Base-by-base conservation (phyloP, 345 rosid genomes). In the Sonneratia caseolaris region DNA sequence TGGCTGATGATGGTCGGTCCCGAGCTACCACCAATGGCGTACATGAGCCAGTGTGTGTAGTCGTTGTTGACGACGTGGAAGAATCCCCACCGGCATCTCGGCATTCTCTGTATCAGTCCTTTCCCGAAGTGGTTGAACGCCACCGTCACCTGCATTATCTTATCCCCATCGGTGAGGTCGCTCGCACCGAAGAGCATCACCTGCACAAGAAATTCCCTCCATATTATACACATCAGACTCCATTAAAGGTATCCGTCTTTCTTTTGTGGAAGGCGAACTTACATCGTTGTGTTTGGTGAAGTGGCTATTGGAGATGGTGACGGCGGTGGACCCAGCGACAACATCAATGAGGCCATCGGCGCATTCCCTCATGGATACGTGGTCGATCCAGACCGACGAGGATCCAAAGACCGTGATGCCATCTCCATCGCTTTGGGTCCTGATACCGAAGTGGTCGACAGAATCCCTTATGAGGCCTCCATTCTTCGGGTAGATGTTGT, bases 401-500 rank as follows among this genome's bases (percentile, higher is more conserved):
- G 84, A 68, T 6, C 85, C 85, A 47, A 59, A 84, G 7, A 84
- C 62, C 37, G 85, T 80, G 69, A 84, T 80, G 19, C 82, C 85
- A 37, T 84, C 84, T 4, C 87, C 85, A 59, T 82, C 85, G 24
- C 82, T 79, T 14, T 13, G 3, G 0, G 79, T 56, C 35, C 84
- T 42, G 36, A 59, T 7, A 57, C 97, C 98, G 32, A 51, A 64
- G 67, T 91, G 98, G 4, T 79, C 77, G 14, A 73, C 76, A 0
- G 96, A 81, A 75, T 93, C 97, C 76, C 98, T 84, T 12, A 93
- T 79, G 49, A 82, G 5, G 4, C 97, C 98, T 19, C 97, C 97
- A 8, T 38, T 14, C 2, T 73, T 80, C 0, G 75, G 8, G 36
- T 73, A 21, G 36, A 82, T 79, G 80, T 91, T 79, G 74, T 87